Evolutionary conservation across 192 early-diverging fungal genomes (phyloP), one percentile per base, ranked within the genome.

Genomic region (Spizellomyces punctatus): DNA sequence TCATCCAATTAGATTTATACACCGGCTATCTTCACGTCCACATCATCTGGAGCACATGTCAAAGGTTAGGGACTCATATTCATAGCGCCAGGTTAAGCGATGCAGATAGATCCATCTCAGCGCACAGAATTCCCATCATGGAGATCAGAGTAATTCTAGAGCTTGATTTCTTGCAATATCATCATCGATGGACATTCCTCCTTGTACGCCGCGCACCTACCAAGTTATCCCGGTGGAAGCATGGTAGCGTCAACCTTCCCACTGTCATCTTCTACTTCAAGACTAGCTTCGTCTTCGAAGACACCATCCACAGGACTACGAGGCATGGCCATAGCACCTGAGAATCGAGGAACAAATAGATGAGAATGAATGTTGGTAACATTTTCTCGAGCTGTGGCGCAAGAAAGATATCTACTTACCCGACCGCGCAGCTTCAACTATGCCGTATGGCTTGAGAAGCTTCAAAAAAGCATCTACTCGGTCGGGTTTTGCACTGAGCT

Each of bases 251-350:
- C 96, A n/a, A 96, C 91, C 21, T 72, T 77, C 46, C 82, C 82
- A 47, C 81, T 82, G 50, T 86, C 72, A 47, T 86, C 90, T 67
- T 91, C 83, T 50, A 75, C 81, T 46, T 75, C 79, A 8, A 45
- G 52, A 8, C 67, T 65, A 27, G 27, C 64, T 63, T 87, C 85
- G 64, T 93, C 90, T 71, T 87, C 78, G 42, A 69, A 57, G 0
- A 89, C 71, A 58, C 91, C 91, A 66, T 89, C 90, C 48, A 95
- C 88, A 49, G 92, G 91, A 44, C 91, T 91, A 22, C 96, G 89
- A 36, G 95, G 94, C 91, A 99, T 96, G 41, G 95, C 95, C 96
- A 99, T 99, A 71, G 92, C 83, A 58, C 91, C 90, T 90, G 81
- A 16, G 19, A 22, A 36, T 36, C 27, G 27, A 36, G 27, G 36